Evolutionary conservation across 371 early-diverging fungal genomes (phyloP), one percentile per base, ranked within the genome.

Genomic region (Fennellomyces sp.): DNA sequence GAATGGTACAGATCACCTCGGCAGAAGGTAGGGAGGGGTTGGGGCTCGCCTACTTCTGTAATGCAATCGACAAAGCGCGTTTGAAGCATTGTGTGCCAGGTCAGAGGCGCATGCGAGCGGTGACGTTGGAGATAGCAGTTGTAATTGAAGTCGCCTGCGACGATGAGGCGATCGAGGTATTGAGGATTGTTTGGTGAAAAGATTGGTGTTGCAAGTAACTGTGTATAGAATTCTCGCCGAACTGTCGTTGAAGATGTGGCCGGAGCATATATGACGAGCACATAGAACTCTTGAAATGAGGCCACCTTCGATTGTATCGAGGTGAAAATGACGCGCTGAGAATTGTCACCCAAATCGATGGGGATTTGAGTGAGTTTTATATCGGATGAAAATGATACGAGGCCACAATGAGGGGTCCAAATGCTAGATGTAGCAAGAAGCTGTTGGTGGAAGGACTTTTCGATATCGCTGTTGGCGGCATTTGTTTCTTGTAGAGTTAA

Each of bases 81-180:
- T 1, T 38, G 27, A 8, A 56, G 41, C 13, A 19, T 11, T 5
- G 56, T 6, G 25, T 19, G 33, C 53, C 53, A 53, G 11, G n/a
- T 5, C 8, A 12, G 17, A 17, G 53, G 53, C 4, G 33, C 30
- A 35, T 19, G 10, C 5, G 6, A 25, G 50, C 10, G 10, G 50
- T 36, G 41, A 21, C 3, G 7, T 8, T 10, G 30, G 3, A 17
- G 49, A 39, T 29, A 23, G 26, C 31, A 48, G 36, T 48, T 50
- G 38, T 30, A 58, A 27, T 48, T 58, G 36, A 58, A 58, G 7
- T 58, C 58, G 5, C 58, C 58, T 10, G 26, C 23, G 25, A 58
- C 21, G 27, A 58, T 23, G 13, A 58, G 50, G 0, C 58, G 58
- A 3, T 50, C 50, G 13, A 5, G 23, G 23, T 25, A 25, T 6